These are phyloP conservation scores for Gnomoniopsis sp. DNA, from an alignment of 2,329 filamentous ascomycete species.

Conservation along the genomic window DNA sequence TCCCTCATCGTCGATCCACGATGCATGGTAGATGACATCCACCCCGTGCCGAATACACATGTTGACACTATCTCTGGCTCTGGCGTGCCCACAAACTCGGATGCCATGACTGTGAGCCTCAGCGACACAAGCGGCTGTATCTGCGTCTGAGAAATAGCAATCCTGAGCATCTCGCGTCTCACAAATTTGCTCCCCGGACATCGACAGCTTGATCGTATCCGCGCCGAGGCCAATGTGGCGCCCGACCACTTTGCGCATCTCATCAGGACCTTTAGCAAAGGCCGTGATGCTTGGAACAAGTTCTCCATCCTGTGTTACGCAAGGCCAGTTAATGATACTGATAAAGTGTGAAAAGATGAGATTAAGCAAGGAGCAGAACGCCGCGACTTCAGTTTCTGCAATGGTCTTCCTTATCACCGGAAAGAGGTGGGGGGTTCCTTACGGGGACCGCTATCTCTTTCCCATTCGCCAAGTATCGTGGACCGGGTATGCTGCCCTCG, in stretches of 20 bases:
- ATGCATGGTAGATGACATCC: conserved; percentile 45
- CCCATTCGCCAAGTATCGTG: conserved; percentile 44
- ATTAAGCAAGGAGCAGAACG: too few relatives aligned
- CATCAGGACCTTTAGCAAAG: conserved; percentile 34
- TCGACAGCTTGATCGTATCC: conserved; percentile 42
- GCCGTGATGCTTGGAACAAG: conserved; percentile 34
- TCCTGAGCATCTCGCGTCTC: conserved; percentile 34
- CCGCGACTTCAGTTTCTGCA: too few relatives aligned
- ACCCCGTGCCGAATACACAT: conserved; percentile 41
- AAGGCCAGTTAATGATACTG: conserved; percentile 25
- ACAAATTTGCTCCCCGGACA: conserved; percentile 31
- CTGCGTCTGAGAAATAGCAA: conserved; percentile 42
- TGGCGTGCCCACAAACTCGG: conserved; percentile 40
- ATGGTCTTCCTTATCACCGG: too few relatives aligned
- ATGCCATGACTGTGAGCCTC: conserved; percentile 39
- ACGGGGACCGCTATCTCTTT: conserved; percentile 29
- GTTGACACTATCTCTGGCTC: conserved; percentile 40
- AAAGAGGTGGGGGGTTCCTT: too few relatives aligned
- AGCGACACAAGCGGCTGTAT: conserved; percentile 44
- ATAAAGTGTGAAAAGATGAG: background rate
- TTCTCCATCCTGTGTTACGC: conserved; percentile 38
- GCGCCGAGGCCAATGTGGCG: conserved; percentile 34
- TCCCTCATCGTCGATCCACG: conserved; percentile 39
- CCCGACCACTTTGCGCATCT: conserved; percentile 37
- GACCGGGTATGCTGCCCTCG: conserved; percentile 42